Base-by-base conservation (phyloP, 371 early-diverging fungal genomes). In the Syncephalastrum contaminatum region DNA sequence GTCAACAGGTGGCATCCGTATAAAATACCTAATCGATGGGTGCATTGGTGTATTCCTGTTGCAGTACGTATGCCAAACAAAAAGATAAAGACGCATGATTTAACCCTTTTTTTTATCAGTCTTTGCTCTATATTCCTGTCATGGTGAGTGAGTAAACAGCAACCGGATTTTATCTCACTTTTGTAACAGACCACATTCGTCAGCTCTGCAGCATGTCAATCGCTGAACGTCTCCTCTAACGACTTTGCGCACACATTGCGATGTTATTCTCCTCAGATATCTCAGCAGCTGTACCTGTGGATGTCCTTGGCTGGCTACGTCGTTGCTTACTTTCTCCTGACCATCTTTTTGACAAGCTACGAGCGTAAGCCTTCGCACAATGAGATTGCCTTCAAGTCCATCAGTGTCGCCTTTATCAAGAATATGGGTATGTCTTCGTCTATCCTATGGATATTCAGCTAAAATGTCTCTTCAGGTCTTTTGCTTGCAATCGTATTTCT, bases 331-430 rank as follows among this genome's bases (percentile, higher is more conserved):
- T 65, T 86, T 36, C 57, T 88, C 14, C 67, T 87, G 60, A 87
- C 87, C 14, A 71, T 85, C 14, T 88, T 89, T 58, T 63, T 89
- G 24, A 86, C 89, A 1, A 87, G 87, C 2, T 84, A 85, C 56
- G 89, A 89, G 57, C 73, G 86, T 4, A 81, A 79, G 15, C 89
- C 89, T 0, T 70, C 63, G 7, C 69, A 78, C 27, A 85, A 87
- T 49, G 89, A 88, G 70, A 88, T 88, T 22, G 85, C 85, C 30
- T 89, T 84, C 66, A 81, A 80, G 45, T 83, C 88, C 8, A 85
- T 84, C 41, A 82, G 86, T 30, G 82, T 87, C 4, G 89, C 87
- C 1, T 85, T 87, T 44, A 80, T 86, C 43, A 89, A 89, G 58
- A 88, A 89, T 59, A 82, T 84, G 78, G 81, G 84, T 76, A 75